phyloP scores from a whole-genome alignment of 163 green algal species.

The Chlorella variabilis region DNA sequence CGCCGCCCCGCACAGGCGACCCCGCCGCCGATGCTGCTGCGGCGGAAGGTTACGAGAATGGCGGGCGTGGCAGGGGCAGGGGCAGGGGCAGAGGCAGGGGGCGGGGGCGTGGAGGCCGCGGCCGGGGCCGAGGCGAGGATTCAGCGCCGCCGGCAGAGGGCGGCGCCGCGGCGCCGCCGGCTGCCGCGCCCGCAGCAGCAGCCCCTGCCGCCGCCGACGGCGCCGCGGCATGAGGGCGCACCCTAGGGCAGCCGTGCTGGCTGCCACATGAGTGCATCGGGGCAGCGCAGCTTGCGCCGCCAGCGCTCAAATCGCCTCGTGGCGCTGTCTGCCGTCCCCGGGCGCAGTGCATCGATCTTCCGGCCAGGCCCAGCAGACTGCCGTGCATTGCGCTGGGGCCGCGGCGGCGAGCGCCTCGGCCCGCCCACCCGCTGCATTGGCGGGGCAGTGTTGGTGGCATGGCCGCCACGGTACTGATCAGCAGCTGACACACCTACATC shows the following conservation, averaged over 20 bases:
- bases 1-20: slow-evolving; percentile 26
- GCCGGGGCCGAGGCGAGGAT: neutral
- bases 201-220: neutral
- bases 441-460: no score
- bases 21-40: slow-evolving; percentile 27
- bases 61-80: slow-evolving; percentile 2
- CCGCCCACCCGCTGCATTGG: no score
- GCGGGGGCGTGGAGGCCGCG: neutral
- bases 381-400: no score
- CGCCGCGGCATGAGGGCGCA: neutral
- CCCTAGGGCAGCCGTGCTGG: no score
- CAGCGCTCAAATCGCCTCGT: no score
- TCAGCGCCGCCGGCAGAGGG: no score
- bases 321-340: no score
- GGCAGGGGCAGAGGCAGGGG: neutral
- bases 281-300: no score
- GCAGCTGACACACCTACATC: no score
- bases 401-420: no score
- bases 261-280: no score
- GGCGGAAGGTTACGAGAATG: neutral
- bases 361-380: slow-evolving; percentile 13
- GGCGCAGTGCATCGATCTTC: neutral
- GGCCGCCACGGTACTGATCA: no score
- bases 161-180: neutral
- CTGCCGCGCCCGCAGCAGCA: neutral